Evolutionary conservation across 176 grass and related monocot species (phyloP), one percentile per base, ranked within the genome.

Genomic region (Aegilops speltoides): DNA sequence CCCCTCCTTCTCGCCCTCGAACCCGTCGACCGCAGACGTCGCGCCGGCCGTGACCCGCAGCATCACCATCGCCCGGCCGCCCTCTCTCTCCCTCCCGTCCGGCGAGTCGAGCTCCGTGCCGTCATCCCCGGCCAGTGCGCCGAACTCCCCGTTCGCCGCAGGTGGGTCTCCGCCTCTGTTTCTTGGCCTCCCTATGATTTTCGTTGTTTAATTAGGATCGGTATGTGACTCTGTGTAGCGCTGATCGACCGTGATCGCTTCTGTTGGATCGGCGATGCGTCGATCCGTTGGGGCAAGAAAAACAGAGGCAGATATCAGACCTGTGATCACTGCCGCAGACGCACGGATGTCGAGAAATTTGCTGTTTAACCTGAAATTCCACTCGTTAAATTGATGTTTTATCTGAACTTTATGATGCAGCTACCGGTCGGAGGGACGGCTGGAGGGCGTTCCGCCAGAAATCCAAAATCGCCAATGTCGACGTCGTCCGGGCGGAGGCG

Each of bases 401-500:
- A 48, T 48, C 46, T 48, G 13, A n/a, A 48, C 46, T 48, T 48
- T 48, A 48, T 48, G 46, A 1, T 15, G 46, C 46, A 48, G 46
- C 1, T 15, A 48, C 0, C 13, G 5, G 46, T 48, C n/a, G 31
- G 31, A 32, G 31, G 3, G 88, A 86, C 31, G 64, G 85, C 46
- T 92, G 91, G 87, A 93, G 85, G 87, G 88, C 77, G 76, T 48
- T 85, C 19, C 69, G 74, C 73, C 90, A 91, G 87, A 95, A 84
- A 83, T 66, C 86, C 67, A 90, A 91, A 83, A 68, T 36, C 24
- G 64, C 57, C 25, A 23, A 33, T 72, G 87, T 37, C 23, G 85
- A 45, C n/a, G n/a, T n/a, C 43, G 2, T 45, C 43, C 43, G 54
- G 19, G 40, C 19, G 52, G 85, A 87, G 22, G 36, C 68, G 3